These are phyloP conservation scores for Cryphonectria radicalis DNA, from an alignment of 2,329 filamentous ascomycete species.

Conservation along the genomic window DNA sequence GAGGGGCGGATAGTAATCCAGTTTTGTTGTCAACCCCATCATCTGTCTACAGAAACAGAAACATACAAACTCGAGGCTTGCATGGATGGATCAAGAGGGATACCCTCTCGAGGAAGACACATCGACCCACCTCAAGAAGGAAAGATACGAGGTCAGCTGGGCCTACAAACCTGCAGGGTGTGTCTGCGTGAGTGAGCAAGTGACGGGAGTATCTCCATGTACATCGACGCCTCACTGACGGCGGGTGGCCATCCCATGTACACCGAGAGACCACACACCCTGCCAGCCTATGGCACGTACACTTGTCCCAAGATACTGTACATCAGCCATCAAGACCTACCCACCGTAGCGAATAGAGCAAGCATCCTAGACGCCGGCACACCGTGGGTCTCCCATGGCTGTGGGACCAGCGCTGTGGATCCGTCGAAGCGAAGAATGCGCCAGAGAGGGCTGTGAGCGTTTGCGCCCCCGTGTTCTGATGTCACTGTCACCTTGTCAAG, in stretches of 20 bases:
- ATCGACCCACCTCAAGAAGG: constrained; percentile 5
- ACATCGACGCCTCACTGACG: neutral
- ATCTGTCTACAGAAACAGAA: constrained; percentile 7
- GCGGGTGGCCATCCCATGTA: neutral
- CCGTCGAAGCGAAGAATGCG: constrained; percentile 5
- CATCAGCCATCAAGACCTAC: neutral
- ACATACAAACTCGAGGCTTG: constrained; percentile 2
- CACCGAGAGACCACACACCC: neutral
- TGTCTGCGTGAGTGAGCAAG: neutral
- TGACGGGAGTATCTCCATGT: neutral
- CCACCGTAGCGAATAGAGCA: neutral
- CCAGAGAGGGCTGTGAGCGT: neutral
- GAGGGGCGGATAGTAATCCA: constrained; percentile 21
- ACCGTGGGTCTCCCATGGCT: constrained; percentile 4
- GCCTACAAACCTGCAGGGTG: neutral
- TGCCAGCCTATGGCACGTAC: neutral
- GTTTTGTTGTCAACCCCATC: constrained; percentile 4
- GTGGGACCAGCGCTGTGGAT: neutral
- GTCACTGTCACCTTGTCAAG: neutral
- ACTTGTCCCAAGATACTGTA: neutral
- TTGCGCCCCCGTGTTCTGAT: neutral
- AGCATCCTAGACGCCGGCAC: constrained; percentile 1
- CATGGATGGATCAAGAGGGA: neutral
- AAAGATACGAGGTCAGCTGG: constrained; percentile 11
- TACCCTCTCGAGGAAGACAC: neutral